Evolutionary conservation across 176 grass and related monocot genomes (phyloP), one percentile per base, ranked within the genome.

Genomic region (Melocanna baccifera): DNA sequence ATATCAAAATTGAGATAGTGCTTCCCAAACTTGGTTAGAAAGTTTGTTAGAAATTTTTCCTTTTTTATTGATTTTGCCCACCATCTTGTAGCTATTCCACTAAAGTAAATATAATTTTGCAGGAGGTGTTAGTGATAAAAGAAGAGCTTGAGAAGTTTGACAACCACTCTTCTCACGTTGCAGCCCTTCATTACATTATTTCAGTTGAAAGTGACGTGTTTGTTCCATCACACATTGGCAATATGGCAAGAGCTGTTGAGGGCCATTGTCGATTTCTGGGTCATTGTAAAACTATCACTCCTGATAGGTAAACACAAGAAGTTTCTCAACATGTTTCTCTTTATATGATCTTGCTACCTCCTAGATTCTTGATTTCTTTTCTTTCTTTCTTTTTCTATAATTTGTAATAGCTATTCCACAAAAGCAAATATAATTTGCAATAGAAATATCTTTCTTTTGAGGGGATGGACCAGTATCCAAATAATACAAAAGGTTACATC

Each of bases 241-340:
- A 95, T 71, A 98, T 98, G 96, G 96, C 93, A 83, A 98, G 86
- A 90, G 92, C 93, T 81, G 96, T 98, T 71, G 93, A 98, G 82
- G 96, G 96, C 47, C 91, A 98, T 87, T 83, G 93, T 45, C 75
- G 93, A 83, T 92, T 98, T 95, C 57, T 98, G 18, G 89, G 93
- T 53, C 96, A 95, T 89, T 83, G 89, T 30, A 95, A 89, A 58
- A 98, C 93, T 76, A 79, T 98, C 65, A 87, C 78, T 81, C 96
- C 96, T 45, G 93, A 98, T 56, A 91, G 96, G 96, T 98, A 80
- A 66, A 61, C 36, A 23, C 53, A 18, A 15, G 39, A 63, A 29
- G 28, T 37, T 34, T 39, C 13, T 47, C 20, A 71, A 73, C 19
- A 61, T n/a, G 5, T 23, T 42, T 70, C 66, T 18, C 29, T 78